A percentile compares a stretch with the other conserved stretches of the same genome.
phyloP scores from a whole-genome alignment of 768 basidiomycete genomes.

The Hericium rajendrae region DNA sequence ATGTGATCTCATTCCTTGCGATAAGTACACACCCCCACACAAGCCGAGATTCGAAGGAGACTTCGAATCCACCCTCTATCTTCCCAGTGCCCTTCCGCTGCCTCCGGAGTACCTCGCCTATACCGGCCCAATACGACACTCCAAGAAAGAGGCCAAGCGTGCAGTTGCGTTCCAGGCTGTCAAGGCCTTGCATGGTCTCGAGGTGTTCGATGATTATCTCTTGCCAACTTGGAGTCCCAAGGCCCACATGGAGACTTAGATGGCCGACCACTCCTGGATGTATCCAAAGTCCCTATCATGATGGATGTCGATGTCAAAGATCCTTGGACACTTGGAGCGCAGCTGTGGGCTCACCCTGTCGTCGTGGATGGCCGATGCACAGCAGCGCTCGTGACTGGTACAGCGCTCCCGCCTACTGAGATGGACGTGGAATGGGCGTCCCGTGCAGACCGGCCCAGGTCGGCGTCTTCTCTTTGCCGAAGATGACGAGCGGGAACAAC shows the following conservation, averaged over 20 bases:
- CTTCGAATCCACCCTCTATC: slow-evolving; percentile 44
- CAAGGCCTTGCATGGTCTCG: slow-evolving; percentile 52
- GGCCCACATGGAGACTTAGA: slow-evolving; percentile 47
- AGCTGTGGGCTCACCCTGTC: slow-evolving; percentile 57
- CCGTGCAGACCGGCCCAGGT: slow-evolving; percentile 27
- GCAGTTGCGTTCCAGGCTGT: slow-evolving; percentile 77
- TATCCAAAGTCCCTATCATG: slow-evolving; percentile 38
- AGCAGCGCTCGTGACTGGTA: slow-evolving; percentile 63
- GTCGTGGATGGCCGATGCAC: slow-evolving; percentile 36
- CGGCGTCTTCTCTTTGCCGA: slow-evolving; percentile 30
- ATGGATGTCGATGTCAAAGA: slow-evolving; percentile 55
- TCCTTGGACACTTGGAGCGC: slow-evolving; percentile 52
- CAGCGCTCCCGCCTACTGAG: slow-evolving; percentile 38
- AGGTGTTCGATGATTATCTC: slow-evolving; percentile 76
- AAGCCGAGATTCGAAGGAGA: slow-evolving; percentile 54
- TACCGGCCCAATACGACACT: slow-evolving; percentile 46
- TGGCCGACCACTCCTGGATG: slow-evolving; percentile 32
- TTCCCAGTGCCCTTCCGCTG: slow-evolving; percentile 63
- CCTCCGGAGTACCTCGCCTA: slow-evolving; percentile 43
- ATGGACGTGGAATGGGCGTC: slow-evolving; percentile 27
- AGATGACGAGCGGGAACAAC: slow-evolving; percentile 36
- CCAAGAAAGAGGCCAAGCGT: slow-evolving; percentile 77
- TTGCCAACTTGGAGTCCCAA: slow-evolving; percentile 53
- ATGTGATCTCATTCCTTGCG: slow-evolving; percentile 70
- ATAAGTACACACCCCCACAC: slow-evolving; percentile 53